Base-by-base conservation (phyloP, 371 early-diverging fungal species). In the Furculomyces boomerangus region DNA sequence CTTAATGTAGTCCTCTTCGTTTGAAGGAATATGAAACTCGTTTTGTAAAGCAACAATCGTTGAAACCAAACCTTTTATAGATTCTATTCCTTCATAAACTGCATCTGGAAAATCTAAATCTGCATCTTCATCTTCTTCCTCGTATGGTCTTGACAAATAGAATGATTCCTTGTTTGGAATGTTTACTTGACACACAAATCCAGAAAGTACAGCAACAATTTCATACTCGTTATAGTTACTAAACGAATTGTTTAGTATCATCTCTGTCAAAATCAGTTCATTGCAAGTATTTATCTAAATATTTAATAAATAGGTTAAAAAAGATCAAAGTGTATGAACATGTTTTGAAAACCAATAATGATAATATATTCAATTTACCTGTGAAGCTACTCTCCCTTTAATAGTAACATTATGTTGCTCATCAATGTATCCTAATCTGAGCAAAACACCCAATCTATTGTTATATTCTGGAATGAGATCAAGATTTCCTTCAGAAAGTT, bases 341-440 rank as follows among this genome's bases (percentile, higher is more conserved):
- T 20, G 13, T 10, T 7, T 16, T 35, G 16, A 35, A 35, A 35
- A 35, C 10, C 35, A 35, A 35, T 7, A 35, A 35, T 7, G 35
- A 35, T 20, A 3, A n/a, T 43, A 3, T 8, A 13, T 20, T 13
- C 3, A 50, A 58, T 60, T 63, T 65, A 89, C 81, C 71, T 99
- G 98, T 69, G 97, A 97, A 1, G 97, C 99, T n/a, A 99, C 91
- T 25, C 92, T 84, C n/a, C 99, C 99, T 74, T 99, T 99, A 39
- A 98, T 79, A 54, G 87, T 83, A 2, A 96, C 91, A 0, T 88
- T 86, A 41, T 80, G 77, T 50, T 75, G 74, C 53, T 83, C 84
- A 52, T 90, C 90, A 45, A 93, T 77, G 58, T 83, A 93, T 1
- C 77, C 72, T 54, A 93, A 69, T 16, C 64, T 65, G 55, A 81